phyloP scores from a whole-genome alignment of 768 basidiomycete genomes.

The Lentinus tigrinus region DNA sequence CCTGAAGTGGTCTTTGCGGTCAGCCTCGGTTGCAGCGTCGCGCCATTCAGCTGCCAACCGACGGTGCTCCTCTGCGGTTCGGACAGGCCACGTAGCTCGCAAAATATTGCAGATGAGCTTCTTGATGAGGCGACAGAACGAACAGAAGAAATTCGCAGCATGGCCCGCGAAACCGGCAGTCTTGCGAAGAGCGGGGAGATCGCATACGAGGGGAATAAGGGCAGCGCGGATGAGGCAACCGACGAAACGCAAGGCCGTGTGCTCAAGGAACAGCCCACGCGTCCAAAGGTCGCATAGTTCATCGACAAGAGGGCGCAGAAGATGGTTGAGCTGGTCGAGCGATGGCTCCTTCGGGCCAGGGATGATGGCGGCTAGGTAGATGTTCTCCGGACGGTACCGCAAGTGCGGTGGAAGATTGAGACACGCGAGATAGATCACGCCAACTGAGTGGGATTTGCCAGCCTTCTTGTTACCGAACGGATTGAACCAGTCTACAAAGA shows the following conservation, averaged over 20 bases:
- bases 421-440: constrained; percentile 25
- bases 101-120: constrained; percentile 32
- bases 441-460: constrained; percentile 6
- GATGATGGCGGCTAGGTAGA: constrained; percentile 42
- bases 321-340: constrained; percentile 34
- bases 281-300: constrained; percentile 36
- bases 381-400: constrained; percentile 30
- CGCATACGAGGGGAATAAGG: constrained; percentile 35
- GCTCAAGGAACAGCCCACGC: constrained; percentile 29
- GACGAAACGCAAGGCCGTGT: constrained; percentile 19
- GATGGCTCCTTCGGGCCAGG: constrained; percentile 40
- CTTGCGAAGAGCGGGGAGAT: constrained; percentile 35
- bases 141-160: constrained; percentile 28
- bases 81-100: constrained; percentile 22
- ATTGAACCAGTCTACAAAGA: constrained; percentile 21
- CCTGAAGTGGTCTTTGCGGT: constrained; percentile 12
- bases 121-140: constrained; percentile 24
- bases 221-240: constrained; percentile 32
- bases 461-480: constrained; percentile 14
- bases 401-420: constrained; percentile 26
- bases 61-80: constrained; percentile 19
- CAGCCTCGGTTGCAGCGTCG: constrained; percentile 10
- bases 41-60: constrained; percentile 20
- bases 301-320: constrained; percentile 37
- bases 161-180: constrained; percentile 27